Conservation (phyloP, 768 basidiomycete species). For the Mycena filopes region DNA sequence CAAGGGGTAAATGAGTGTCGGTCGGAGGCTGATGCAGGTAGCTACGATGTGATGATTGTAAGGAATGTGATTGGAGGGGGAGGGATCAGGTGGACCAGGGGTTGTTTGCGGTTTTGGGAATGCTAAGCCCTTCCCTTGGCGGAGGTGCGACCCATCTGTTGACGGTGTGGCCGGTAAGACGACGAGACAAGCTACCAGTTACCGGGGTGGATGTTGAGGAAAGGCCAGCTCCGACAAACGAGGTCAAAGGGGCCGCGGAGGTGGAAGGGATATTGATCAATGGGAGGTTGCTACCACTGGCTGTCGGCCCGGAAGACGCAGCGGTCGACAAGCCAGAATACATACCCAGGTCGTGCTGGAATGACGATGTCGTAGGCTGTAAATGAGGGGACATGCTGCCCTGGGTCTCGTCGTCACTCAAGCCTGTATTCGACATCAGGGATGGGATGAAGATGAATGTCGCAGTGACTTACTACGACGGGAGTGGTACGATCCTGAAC, state of each 20-base stretch:
- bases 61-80: no score
- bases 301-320: background rate
- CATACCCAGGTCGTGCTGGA: background rate
- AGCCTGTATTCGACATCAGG: background rate
- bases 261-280: background rate
- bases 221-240: no score
- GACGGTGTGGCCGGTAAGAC: background rate
- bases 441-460: background rate
- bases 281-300: background rate
- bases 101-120: background rate
- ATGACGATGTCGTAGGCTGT: conserved; percentile 3
- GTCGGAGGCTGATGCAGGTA: no score
- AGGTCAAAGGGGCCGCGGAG: background rate
- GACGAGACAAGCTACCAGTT: background rate
- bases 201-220: no score
- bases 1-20: no score
- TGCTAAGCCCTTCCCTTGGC: background rate
- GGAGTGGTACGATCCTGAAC: background rate
- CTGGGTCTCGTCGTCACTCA: background rate
- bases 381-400: background rate
- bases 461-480: background rate
- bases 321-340: background rate
- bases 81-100: no score
- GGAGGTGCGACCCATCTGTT: background rate
- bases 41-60: no score